Evolutionary conservation across 2,329 filamentous ascomycete genomes (phyloP), one percentile per base, ranked within the genome.

Genomic region (Gnomoniopsis smithogilvyi): DNA sequence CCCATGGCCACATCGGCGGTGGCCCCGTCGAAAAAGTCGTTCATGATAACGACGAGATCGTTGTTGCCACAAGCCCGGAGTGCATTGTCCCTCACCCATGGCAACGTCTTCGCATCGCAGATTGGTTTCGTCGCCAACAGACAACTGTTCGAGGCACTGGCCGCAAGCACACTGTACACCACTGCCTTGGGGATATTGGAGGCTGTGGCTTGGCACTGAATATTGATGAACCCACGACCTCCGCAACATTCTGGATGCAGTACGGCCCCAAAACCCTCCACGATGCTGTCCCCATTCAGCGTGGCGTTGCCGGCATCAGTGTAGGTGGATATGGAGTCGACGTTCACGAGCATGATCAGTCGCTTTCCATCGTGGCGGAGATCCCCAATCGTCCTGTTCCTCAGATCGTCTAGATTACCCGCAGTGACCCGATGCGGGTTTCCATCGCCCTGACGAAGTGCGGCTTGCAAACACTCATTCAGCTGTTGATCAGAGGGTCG

Each of bases 141-240:
- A 48, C 76, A 77, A 63, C 73, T 76, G 17, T 73, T 80, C 21
- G 69, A 72, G 0, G 75, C 73, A 65, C 79, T 73, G 3, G 73
- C 70, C 49, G 76, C 71, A n/a, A 79, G 46, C 8, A 80, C 74
- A 46, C 74, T 78, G 56, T 76, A 76, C 3, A 73, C 69, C 43
- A 81, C 72, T 0, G 79, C 79, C 58, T 77, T 74, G 3, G 72
- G 69, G 45, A 81, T 77, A 63, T 79, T 79, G 6, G 76, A 76
- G n/a, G 78, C 73, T 3, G 79, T 82, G 2, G 79, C 79, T 68
- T 82, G 79, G 57, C 78, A 81, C 63, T 82, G 79, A 49, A 77
- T 67, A 51, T 76, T 74, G 41, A 75, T 72, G 60, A 78, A 74
- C 6, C 70, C 71, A 43, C 68, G 71, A 6, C 70, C 70, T 3